phyloP scores from a whole-genome alignment of 495 filamentous ascomycete genomes.

The Hypomontagnella submonticulosa region DNA sequence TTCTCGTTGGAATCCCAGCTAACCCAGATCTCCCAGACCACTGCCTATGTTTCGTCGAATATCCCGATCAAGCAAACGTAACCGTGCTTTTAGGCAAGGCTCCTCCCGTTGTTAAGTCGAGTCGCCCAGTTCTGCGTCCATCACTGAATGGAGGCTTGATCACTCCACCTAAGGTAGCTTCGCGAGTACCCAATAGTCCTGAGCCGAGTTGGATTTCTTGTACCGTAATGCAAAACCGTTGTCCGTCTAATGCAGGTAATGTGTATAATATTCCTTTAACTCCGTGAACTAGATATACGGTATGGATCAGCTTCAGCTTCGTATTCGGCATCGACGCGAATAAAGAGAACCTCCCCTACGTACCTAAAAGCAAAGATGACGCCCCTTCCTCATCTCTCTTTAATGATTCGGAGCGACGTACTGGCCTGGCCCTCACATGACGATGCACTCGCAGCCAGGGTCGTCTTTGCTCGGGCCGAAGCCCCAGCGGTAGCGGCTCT shows the following conservation, averaged over 20 bases:
- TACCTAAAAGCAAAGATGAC: background rate
- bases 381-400: background rate
- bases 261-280: background rate
- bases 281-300: background rate
- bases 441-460: slow-evolving; percentile 50
- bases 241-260: background rate
- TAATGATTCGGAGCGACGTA: background rate
- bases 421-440: slow-evolving; percentile 49
- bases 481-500: slow-evolving; percentile 50
- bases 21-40: background rate
- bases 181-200: background rate
- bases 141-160: background rate
- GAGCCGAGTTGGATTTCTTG: background rate
- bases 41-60: background rate
- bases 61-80: background rate
- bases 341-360: background rate
- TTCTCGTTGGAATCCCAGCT: background rate
- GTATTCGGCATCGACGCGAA: background rate
- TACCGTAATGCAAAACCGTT: background rate
- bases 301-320: background rate
- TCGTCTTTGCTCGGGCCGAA: slow-evolving; percentile 51
- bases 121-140: background rate
- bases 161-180: background rate
- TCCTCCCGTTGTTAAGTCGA: too few relatives aligned
- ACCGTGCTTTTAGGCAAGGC: background rate